phyloP scores from a whole-genome alignment of 345 rosid genomes.

The Mallotus nudiflorus region DNA sequence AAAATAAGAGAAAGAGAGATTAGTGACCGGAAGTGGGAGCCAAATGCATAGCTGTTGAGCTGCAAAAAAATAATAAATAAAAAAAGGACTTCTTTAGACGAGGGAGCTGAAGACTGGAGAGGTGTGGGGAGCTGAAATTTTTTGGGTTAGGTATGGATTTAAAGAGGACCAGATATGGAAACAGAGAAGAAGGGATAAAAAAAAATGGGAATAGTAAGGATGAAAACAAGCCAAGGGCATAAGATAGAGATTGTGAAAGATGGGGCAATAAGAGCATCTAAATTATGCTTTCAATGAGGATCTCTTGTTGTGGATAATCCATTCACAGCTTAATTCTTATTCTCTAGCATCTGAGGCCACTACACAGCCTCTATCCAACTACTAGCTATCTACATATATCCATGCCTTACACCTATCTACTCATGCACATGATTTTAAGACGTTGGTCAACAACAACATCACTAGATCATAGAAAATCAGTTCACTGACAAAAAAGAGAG shows the following conservation, averaged over 20 bases:
- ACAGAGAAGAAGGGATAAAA: background rate
- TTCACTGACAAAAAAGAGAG: too few relatives aligned
- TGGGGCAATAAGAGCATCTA: conserved; percentile 23
- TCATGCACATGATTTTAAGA: background rate
- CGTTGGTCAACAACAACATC: background rate
- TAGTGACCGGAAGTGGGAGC: conserved; percentile 11
- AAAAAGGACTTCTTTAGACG: background rate
- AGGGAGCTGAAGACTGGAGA: background rate
- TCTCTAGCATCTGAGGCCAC: too few relatives aligned
- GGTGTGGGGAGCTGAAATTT: too few relatives aligned
- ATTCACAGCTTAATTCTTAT: too few relatives aligned
- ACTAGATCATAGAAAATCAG: background rate
- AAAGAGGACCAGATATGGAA: background rate
- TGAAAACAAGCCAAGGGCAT: background rate
- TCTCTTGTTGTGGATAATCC: conserved; percentile 13
- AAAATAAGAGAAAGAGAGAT: background rate
- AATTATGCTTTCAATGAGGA: conserved; percentile 17
- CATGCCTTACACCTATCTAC: background rate
- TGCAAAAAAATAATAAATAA: background rate
- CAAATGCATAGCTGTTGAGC: background rate
- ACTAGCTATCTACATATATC: background rate
- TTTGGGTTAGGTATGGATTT: background rate
- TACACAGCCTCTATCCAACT: too few relatives aligned
- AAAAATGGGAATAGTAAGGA: background rate
- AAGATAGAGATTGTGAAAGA: conserved; percentile 27